Evolutionary conservation across 2,329 filamentous ascomycete species (phyloP).

Genomic region (Fusarium cicatricum): DNA sequence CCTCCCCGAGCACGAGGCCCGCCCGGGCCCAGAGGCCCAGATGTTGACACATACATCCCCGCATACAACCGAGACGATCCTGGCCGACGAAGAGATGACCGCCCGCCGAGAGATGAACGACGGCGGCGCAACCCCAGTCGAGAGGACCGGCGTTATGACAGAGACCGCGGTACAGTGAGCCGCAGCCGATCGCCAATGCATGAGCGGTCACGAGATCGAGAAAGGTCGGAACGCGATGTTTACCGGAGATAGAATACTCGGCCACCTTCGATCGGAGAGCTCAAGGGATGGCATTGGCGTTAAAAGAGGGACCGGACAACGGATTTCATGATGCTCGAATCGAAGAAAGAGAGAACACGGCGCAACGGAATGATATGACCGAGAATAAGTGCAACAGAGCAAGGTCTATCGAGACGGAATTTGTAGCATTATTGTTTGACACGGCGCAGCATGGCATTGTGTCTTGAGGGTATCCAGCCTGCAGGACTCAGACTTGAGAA

Average conservation of each 20-base stretch:
- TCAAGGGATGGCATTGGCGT: slow-evolving; percentile 26
- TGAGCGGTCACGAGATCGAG: slow-evolving; percentile 52
- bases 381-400: slow-evolving; percentile 6
- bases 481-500: slow-evolving; percentile 7
- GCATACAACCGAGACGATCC: slow-evolving; percentile 52
- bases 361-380: slow-evolving; percentile 30
- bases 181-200: slow-evolving; percentile 51
- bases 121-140: slow-evolving; percentile 44
- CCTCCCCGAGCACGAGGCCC: slow-evolving; percentile 45
- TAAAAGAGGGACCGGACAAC: slow-evolving; percentile 12
- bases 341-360: slow-evolving; percentile 19
- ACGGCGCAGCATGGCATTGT: slow-evolving; percentile 7
- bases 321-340: slow-evolving; percentile 18
- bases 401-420: slow-evolving; percentile 10
- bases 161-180: slow-evolving; percentile 52
- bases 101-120: slow-evolving; percentile 41
- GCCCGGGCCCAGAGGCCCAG: slow-evolving; percentile 43
- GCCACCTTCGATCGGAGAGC: not conserved
- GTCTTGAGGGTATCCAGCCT: slow-evolving; percentile 1
- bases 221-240: slow-evolving; percentile 57
- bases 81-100: slow-evolving; percentile 48
- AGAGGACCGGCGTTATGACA: slow-evolving; percentile 51
- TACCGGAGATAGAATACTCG: slow-evolving; percentile 56
- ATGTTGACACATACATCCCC: slow-evolving; percentile 61
- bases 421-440: slow-evolving; percentile 22